Percentiles rank a stretch among this genome's conserved stretches.
Evolutionary conservation across 2,329 filamentous ascomycete species (phyloP).

Genomic region (Ascochyta rabiei): DNA sequence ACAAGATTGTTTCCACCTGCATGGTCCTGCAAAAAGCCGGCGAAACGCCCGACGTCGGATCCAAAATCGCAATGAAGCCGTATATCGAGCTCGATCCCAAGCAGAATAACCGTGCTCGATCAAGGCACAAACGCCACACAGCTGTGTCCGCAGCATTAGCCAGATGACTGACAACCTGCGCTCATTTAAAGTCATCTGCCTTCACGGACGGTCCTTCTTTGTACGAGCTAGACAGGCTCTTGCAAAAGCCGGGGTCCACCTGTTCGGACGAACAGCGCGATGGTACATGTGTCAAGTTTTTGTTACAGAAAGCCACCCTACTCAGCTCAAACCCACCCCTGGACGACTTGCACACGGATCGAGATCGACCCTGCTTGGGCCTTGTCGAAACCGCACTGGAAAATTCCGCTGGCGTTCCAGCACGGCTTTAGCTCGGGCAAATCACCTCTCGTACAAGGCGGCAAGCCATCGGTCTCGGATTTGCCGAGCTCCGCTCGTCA

Average conservation of each 20-base stretch:
- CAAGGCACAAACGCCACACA: not conserved
- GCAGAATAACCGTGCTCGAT: not conserved
- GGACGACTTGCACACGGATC: conserved; percentile 4
- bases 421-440: conserved; percentile 14
- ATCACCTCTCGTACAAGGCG: conserved; percentile 1
- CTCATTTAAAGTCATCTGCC: conserved; percentile 6
- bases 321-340: not conserved
- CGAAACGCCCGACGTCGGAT: not conserved
- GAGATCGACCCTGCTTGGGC: conserved; percentile 6
- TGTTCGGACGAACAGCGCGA: not conserved
- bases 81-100: not conserved
- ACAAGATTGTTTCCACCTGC: not conserved
- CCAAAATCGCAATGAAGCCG: not conserved
- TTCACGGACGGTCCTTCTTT: conserved; percentile 4
- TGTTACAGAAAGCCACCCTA: conserved; percentile 15
- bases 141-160: not conserved
- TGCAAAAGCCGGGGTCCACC: conserved; percentile 4
- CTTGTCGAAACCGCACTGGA: not conserved
- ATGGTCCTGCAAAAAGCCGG: not conserved
- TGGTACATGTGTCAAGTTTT: not conserved
- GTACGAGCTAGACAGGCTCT: not conserved
- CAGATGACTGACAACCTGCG: not conserved
- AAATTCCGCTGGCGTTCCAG: conserved; percentile 9
- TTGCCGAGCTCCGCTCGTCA: conserved; percentile 1
- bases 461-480: conserved; percentile 8